phyloP scores from a whole-genome alignment of 305 asterid genomes.

The Plantago lanceolata region DNA sequence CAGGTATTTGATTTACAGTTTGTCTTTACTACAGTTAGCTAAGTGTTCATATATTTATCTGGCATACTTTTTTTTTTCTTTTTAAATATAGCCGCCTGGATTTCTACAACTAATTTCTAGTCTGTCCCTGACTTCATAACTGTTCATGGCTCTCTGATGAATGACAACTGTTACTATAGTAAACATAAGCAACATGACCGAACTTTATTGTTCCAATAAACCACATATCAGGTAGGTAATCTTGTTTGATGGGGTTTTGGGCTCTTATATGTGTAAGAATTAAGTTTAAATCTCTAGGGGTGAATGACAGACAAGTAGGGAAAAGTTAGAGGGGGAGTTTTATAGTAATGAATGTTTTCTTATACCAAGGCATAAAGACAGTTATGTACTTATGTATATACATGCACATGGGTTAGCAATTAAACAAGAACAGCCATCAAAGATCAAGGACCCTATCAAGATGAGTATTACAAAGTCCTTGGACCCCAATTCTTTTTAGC shows the following conservation, averaged over 20 bases:
- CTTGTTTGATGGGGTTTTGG: background rate
- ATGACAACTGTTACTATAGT: background rate
- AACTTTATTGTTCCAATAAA: no score
- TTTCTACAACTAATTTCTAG: background rate
- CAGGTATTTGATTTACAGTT: slow-evolving; percentile 51
- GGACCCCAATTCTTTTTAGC: no score
- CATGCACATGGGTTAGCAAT: no score
- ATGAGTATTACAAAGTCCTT: no score
- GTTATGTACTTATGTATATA: no score
- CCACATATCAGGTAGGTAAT: no score
- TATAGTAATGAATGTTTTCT: no score
- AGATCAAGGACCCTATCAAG: no score
- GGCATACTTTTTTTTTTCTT: background rate
- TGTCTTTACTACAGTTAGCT: slow-evolving; percentile 20
- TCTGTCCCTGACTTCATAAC: background rate
- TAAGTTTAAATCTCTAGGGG: background rate
- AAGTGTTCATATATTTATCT: slow-evolving; percentile 2
- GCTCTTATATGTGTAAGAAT: background rate
- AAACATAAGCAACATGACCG: background rate
- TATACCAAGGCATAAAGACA: background rate
- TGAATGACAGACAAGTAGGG: background rate
- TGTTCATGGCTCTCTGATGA: background rate
- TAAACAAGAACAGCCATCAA: no score
- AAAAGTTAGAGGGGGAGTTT: background rate
- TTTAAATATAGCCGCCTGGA: no score